Evolutionary conservation across 257 asterid genomes (phyloP), one percentile per base, ranked within the genome.

Genomic region (Lantana camara): DNA sequence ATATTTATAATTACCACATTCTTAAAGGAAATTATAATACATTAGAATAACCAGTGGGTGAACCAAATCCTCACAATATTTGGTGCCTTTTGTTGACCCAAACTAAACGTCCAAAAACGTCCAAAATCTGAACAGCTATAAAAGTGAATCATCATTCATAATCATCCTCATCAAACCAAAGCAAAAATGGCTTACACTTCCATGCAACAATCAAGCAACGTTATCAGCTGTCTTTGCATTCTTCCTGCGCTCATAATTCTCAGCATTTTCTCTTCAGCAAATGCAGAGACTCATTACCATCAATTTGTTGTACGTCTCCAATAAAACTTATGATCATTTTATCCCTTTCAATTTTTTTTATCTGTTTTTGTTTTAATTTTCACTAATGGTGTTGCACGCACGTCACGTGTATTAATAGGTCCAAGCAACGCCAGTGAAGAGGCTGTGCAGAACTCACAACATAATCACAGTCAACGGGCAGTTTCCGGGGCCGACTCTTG

Each of bases 381-480:
- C 13, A 34, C 37, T 46, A 22, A 24, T 57, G 17, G 37, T 45
- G 16, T 67, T 13, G 13, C 14, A n/a, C 12, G 9, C 6, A 0
- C 20, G 21, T 50, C n/a, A n/a, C n/a, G 3, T 45, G 11, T 4
- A 14, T 14, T 15, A 14, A 65, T 81, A 86, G 96, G 82, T 86
- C 69, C 76, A 86, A 53, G 72, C 75, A 22, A 73, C 75, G 1
- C 77, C 76, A 11, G 76, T 83, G 74, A 77, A 71, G 71, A 78
- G 88, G 85, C 80, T 86, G 63, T 89, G 96, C 83, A 77, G 27
- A 75, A 79, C 75, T 27, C 80, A 66, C 57, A 82, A 50, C 61
- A 80, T 83, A 60, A 69, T 89, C 34, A 86, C 95, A 0, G 90
- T 86, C 0, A 86, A 89, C 11, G 95, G 90, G 0, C 92, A 82